Conservation (phyloP, 2,329 filamentous ascomycete genomes). For the Lachnellula hyalina region DNA sequence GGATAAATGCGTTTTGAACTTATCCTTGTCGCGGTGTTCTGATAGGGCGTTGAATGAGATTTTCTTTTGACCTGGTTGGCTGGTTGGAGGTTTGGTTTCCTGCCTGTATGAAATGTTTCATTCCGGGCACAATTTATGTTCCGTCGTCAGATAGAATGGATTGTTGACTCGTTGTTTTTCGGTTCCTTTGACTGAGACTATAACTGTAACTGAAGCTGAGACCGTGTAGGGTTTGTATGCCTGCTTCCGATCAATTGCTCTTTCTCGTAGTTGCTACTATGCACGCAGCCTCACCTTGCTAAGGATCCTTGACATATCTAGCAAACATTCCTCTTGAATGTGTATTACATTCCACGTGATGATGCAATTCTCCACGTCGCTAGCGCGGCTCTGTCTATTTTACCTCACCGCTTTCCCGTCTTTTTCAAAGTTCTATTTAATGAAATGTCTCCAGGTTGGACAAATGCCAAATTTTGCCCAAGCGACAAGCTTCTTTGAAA, state of each 20-base stretch:
- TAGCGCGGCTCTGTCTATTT: not conserved
- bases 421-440: not conserved
- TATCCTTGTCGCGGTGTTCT: conserved; percentile 16
- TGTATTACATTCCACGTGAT: not conserved
- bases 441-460: not conserved
- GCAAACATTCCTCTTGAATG: not conserved
- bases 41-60: conserved; percentile 16
- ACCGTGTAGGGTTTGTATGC: not conserved
- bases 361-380: not conserved
- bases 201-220: not conserved
- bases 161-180: not conserved
- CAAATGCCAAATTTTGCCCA: not conserved
- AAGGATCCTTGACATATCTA: not conserved
- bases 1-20: not conserved
- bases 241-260: not conserved
- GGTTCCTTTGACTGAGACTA: not conserved
- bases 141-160: not conserved
- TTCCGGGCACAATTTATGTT: not conserved
- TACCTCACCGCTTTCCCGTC: not conserved
- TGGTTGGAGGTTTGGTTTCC: not conserved
- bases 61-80: conserved; percentile 2
- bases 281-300: too few species aligned
- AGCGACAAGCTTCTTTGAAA: not conserved
- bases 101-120: not conserved
- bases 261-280: too few species aligned